Percentiles rank a stretch among this genome's conserved stretches.
These are phyloP conservation scores for Ceratocystis variospora DNA, from an alignment of 2,329 filamentous ascomycete species.

Conservation along the genomic window DNA sequence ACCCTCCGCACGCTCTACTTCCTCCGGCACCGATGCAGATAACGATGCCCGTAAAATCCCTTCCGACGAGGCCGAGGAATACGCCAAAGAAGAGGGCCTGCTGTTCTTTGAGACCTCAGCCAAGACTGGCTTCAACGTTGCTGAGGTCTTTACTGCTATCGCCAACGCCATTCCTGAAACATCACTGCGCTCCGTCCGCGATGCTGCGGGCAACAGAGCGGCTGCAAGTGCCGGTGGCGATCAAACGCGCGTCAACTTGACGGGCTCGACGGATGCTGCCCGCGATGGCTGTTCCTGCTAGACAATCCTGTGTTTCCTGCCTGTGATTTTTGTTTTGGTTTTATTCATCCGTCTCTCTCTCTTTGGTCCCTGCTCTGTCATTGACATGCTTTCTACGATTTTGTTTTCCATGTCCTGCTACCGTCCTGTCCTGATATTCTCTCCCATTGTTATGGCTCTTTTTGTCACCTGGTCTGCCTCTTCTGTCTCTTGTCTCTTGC, in stretches of 20 bases:
- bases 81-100: constrained; percentile 86
- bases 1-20: constrained; percentile 21
- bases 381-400: neutral
- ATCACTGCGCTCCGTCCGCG: constrained; percentile 76
- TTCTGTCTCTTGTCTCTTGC: neutral
- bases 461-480: neutral
- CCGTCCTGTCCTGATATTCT: neutral
- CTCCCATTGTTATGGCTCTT: constrained; percentile 2
- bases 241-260: constrained; percentile 71
- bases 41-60: constrained; percentile 73
- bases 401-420: neutral
- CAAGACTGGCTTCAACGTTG: constrained; percentile 88
- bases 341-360: neutral
- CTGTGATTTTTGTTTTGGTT: neutral
- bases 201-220: constrained; percentile 43
- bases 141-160: constrained; percentile 94
- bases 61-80: constrained; percentile 79
- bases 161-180: constrained; percentile 97
- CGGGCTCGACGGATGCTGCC: constrained; percentile 54
- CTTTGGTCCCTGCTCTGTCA: neutral
- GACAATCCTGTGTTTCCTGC: neutral
- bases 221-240: constrained; percentile 45
- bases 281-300: constrained; percentile 90
- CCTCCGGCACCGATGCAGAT: constrained; percentile 36
- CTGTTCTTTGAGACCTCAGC: constrained; percentile 97